Conservation (phyloP, 257 asterid genomes). For the Leptodermis oblonga region DNA sequence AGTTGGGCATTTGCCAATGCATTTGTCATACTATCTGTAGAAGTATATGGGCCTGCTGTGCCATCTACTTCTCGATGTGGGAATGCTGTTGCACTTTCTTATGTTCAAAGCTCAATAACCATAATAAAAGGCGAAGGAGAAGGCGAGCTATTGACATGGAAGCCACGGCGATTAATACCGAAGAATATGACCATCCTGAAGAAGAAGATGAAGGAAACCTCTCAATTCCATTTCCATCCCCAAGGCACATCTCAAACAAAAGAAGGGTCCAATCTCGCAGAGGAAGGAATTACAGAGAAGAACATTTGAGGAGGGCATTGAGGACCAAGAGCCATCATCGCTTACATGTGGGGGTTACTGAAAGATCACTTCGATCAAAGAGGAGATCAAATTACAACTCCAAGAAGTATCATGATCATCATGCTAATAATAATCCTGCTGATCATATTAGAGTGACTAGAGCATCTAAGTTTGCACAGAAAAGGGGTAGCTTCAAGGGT, state of each 20-base stretch:
- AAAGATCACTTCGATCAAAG: slow-evolving; percentile 22
- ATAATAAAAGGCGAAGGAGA: slow-evolving; percentile 24
- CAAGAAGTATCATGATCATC: slow-evolving; percentile 13
- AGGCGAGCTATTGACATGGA: slow-evolving; percentile 38
- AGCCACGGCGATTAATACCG: slow-evolving; percentile 21
- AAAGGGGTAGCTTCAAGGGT: slow-evolving; percentile 28
- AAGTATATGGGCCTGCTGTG: slow-evolving; percentile 53
- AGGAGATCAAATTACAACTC: slow-evolving; percentile 18
- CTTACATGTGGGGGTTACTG: slow-evolving; percentile 27
- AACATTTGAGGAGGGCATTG: no score
- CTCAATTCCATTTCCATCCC: neutral
- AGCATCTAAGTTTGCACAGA: slow-evolving; percentile 45
- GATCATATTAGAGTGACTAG: slow-evolving; percentile 46
- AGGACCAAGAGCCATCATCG: slow-evolving; percentile 44
- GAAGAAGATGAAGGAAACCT: slow-evolving; percentile 23
- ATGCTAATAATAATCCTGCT: slow-evolving; percentile 23
- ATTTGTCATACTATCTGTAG: slow-evolving; percentile 39
- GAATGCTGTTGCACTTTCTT: slow-evolving; percentile 56
- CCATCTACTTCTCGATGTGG: slow-evolving; percentile 41
- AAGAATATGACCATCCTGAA: no score
- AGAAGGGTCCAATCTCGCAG: slow-evolving; percentile 14
- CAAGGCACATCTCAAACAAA: slow-evolving; percentile 10
- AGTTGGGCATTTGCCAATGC: slow-evolving; percentile 75
- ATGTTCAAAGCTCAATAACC: slow-evolving; percentile 42
- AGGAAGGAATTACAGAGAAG: slow-evolving; percentile 32